These are phyloP conservation scores for Sclerotinia subarctica DNA, from an alignment of 2,329 filamentous ascomycete species.

Conservation along the genomic window DNA sequence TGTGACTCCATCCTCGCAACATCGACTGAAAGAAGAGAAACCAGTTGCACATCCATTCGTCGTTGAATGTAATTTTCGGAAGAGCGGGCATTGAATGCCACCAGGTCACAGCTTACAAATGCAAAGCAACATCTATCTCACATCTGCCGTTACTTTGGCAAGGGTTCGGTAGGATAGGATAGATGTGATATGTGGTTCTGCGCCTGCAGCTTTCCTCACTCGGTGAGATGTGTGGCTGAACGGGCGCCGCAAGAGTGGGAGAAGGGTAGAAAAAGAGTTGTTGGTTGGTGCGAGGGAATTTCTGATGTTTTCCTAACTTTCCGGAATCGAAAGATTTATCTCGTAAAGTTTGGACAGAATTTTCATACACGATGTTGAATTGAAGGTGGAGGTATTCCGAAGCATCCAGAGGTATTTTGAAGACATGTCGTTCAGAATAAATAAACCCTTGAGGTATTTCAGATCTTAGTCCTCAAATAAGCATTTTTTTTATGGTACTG, in stretches of 20 bases:
- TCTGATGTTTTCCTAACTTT: not conserved
- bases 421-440: conserved; percentile 20
- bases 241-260: conserved; percentile 18
- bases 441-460: conserved; percentile 13
- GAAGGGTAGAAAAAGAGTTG: not conserved
- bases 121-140: conserved; percentile 12
- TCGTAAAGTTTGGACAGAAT: not conserved
- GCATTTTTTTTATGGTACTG: conserved; percentile 19
- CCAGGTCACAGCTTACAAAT: conserved; percentile 6
- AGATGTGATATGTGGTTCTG: conserved; percentile 17
- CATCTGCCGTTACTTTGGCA: conserved; percentile 6
- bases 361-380: not conserved
- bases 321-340: not conserved
- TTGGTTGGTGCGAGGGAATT: not conserved
- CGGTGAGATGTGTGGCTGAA: conserved; percentile 22
- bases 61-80: conserved; percentile 7
- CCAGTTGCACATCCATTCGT: not conserved
- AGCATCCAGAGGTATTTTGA: not conserved
- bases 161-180: conserved; percentile 12
- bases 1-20: not conserved
- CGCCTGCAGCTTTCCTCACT: conserved; percentile 20
- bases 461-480: conserved; percentile 22
- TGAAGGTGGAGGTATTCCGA: too few relatives aligned
- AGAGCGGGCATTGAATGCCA: conserved; percentile 12
- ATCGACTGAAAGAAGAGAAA: conserved; percentile 12